Conservation (phyloP, 257 asterid species). For the Solanum megistacrolobum region DNA sequence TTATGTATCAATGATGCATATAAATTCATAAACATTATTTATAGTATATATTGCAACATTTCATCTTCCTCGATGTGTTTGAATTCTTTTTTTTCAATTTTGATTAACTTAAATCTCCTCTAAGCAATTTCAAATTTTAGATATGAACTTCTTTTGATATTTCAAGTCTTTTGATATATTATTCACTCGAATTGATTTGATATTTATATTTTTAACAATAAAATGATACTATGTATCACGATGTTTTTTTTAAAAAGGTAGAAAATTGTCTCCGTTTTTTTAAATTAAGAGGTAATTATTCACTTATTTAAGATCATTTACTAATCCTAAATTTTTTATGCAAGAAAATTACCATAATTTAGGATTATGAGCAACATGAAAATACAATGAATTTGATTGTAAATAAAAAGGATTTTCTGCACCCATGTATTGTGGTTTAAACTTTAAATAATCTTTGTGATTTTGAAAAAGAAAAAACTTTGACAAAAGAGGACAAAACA, state of each 20-base stretch:
- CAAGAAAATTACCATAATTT: not conserved
- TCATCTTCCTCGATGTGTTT: too few species aligned
- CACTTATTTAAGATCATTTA: not conserved
- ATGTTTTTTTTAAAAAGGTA: not conserved
- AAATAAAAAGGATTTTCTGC: not conserved
- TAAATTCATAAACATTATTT: too few species aligned
- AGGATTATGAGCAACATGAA: not conserved
- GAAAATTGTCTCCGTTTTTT: not conserved
- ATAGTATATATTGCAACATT: too few species aligned
- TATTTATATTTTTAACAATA: too few species aligned
- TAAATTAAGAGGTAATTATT: not conserved
- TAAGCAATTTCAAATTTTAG: too few species aligned
- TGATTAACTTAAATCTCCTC: too few species aligned
- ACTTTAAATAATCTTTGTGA: too few species aligned
- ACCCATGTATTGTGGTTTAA: not conserved
- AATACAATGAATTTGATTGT: not conserved
- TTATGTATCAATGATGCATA: too few species aligned
- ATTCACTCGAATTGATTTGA: not conserved
- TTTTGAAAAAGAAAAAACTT: too few species aligned
- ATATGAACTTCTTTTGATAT: too few species aligned
- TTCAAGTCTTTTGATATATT: not conserved
- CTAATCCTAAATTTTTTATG: not conserved
- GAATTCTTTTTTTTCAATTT: too few species aligned
- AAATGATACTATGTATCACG: not conserved
- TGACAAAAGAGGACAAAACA: not conserved